Percentiles rank a stretch among this genome's conserved stretches.
These are phyloP conservation scores for Penicillium freii DNA, from an alignment of 2,329 filamentous ascomycete species.

Conservation along the genomic window DNA sequence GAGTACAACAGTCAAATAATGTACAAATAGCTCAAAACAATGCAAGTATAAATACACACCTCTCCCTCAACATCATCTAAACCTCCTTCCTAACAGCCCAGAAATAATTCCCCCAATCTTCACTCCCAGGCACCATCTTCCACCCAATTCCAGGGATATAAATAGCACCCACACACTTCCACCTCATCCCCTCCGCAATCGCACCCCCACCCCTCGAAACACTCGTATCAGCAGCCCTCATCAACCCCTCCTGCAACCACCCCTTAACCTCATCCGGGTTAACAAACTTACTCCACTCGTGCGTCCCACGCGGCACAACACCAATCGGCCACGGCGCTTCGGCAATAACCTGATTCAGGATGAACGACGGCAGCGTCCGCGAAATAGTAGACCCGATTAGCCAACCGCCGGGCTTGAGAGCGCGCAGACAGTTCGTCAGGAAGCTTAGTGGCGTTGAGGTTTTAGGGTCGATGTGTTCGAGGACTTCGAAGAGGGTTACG, in stretches of 20 bases:
- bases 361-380: conserved; percentile 80
- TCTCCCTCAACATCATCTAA: conserved; percentile 9
- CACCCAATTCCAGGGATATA: conserved; percentile 90
- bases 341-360: conserved; percentile 88
- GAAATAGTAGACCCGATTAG: conserved; percentile 90
- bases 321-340: conserved; percentile 69
- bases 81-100: conserved; percentile 70
- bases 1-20: not conserved
- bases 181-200: conserved; percentile 46
- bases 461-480: conserved; percentile 84
- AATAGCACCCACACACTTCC: conserved; percentile 75
- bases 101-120: conserved; percentile 93
- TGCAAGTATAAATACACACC: not conserved
- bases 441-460: conserved; percentile 70
- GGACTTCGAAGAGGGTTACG: conserved; percentile 86
- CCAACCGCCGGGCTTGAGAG: conserved; percentile 90
- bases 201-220: conserved; percentile 25
- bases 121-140: conserved; percentile 76
- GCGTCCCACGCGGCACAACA: conserved; percentile 88
- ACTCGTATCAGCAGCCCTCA: conserved; percentile 49
- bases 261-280: conserved; percentile 68
- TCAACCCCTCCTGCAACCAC: conserved; percentile 44
- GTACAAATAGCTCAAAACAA: not conserved
- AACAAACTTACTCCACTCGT: conserved; percentile 96
- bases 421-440: conserved; percentile 53